Conservation (phyloP, 345 rosid species). For the Hibiscus tridactylites region DNA sequence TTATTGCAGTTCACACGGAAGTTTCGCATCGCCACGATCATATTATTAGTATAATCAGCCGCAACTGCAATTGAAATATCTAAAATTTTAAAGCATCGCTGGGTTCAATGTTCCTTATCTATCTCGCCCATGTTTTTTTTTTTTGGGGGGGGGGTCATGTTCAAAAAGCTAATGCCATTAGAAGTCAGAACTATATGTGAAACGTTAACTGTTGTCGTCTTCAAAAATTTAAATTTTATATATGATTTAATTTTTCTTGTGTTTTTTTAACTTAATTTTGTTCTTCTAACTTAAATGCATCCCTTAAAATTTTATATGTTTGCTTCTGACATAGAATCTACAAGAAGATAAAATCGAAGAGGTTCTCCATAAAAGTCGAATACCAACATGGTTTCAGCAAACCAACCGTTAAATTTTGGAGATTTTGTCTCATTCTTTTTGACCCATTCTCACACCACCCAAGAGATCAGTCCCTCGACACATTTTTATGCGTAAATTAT, state of each 20-base stretch:
- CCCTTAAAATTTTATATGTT: too few species aligned
- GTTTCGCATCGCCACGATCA: neutral
- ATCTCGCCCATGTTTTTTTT: neutral
- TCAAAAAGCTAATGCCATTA: neutral
- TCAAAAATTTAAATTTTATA: too few species aligned
- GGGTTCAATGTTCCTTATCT: neutral
- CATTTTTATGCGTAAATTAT: neutral
- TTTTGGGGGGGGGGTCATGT: neutral
- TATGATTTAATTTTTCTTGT: too few species aligned
- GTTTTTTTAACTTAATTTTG: too few species aligned
- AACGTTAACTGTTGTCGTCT: neutral
- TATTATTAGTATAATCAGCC: neutral
- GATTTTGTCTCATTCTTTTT: neutral
- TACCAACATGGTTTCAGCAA: neutral
- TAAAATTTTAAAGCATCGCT: neutral
- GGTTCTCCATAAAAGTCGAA: neutral
- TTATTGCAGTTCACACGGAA: neutral
- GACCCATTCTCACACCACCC: too few species aligned
- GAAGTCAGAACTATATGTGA: neutral
- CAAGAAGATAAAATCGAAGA: neutral
- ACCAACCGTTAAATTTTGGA: slow-evolving; percentile 8
- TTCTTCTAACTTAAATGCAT: too few species aligned
- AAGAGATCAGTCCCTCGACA: too few species aligned
- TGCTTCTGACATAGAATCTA: neutral
- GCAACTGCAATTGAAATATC: neutral